Base-by-base conservation (phyloP, 2,329 filamentous ascomycete species). In the Clarireedia paspali region DNA sequence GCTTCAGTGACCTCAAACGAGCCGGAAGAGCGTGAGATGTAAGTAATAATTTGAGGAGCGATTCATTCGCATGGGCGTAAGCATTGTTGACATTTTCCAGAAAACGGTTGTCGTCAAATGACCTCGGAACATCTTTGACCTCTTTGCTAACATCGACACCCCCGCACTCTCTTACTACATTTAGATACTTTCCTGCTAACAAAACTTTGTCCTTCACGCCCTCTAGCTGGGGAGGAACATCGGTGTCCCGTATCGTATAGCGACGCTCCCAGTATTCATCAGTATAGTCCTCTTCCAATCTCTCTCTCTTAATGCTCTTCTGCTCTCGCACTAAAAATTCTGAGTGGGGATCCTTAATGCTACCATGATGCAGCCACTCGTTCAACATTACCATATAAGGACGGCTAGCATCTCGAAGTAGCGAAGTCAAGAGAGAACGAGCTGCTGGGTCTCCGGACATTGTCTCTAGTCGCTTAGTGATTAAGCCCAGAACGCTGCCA, bases 191-290 rank as follows among this genome's bases (percentile, higher is more conserved):
- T 40, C 94, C 94, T 17, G 94, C 94, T 36, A 99, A 78, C 2
- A 99, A 77, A 1, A 97, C 92, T 71, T 96, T 96, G 63, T 95
- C 91, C 69, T 94, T 94, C 63, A 97, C 87, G 27, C 82, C 84
- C 68, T 94, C 88, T 4, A 99, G 80, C 68, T 99, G 94, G 7
- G 92, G 91, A 3, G 94, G 94, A 1, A 97, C 85, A 58, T 96
- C 88, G 49, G 89, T 84, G 59, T 96, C 90, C 57, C 94, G 86
- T 60, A 99, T 87, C 4, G 94, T 97, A 69, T 99, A 99, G 60
- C 94, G 82, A 67, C 95, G 90, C 70, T 99, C 94, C 94, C 94
- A 99, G 71, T 99, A 99, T 67, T 99, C 94, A 70, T 99, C 94
- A 0, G 92, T 99, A 67, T 97, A 99, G 70, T 99, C 94, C 68